A percentile compares a stretch with the other conserved stretches of the same genome.
These are phyloP conservation scores for Alternaria dauci DNA, from an alignment of 2,329 filamentous ascomycete species.

Conservation along the genomic window DNA sequence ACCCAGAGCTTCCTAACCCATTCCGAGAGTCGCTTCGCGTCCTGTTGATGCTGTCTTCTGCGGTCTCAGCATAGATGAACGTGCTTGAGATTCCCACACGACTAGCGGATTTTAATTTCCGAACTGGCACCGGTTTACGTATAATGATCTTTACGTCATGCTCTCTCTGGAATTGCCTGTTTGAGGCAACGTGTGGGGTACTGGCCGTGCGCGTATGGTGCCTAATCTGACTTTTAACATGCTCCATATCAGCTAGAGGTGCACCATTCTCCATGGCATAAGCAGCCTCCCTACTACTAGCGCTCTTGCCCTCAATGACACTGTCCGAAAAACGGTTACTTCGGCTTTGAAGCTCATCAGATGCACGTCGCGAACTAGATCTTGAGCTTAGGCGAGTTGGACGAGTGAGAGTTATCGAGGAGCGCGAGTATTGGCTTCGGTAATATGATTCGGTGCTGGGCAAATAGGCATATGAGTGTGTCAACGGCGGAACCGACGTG, in stretches of 20 bases:
- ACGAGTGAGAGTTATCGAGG: constrained; percentile 41
- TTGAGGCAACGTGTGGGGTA: constrained; percentile 24
- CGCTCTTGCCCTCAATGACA: constrained; percentile 13
- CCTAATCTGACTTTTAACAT: not conserved
- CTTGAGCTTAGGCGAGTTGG: constrained; percentile 40
- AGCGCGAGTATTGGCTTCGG: constrained; percentile 34
- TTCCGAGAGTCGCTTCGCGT: constrained; percentile 16
- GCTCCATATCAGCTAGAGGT: constrained; percentile 25
- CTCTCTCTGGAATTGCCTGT: constrained; percentile 23
- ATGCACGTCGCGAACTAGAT: constrained; percentile 37
- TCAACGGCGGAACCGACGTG: constrained; percentile 24
- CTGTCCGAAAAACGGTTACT: constrained; percentile 13
- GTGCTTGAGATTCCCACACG: constrained; percentile 18
- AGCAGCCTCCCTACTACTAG: constrained; percentile 29
- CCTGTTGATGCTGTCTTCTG: constrained; percentile 12
- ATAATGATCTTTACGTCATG: constrained; percentile 12
- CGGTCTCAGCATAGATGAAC: constrained; percentile 10
- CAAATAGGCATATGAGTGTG: constrained; percentile 33
- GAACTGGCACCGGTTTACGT: constrained; percentile 18
- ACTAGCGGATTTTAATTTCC: constrained; percentile 23
- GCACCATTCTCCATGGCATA: constrained; percentile 35
- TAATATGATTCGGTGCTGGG: constrained; percentile 29
- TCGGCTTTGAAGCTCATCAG: constrained; percentile 23
- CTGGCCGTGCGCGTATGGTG: constrained; percentile 30
- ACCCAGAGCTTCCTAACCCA: constrained; percentile 6